Conservation (phyloP, 2,329 filamentous ascomycete species). For the Aureobasidium subglaciale region DNA sequence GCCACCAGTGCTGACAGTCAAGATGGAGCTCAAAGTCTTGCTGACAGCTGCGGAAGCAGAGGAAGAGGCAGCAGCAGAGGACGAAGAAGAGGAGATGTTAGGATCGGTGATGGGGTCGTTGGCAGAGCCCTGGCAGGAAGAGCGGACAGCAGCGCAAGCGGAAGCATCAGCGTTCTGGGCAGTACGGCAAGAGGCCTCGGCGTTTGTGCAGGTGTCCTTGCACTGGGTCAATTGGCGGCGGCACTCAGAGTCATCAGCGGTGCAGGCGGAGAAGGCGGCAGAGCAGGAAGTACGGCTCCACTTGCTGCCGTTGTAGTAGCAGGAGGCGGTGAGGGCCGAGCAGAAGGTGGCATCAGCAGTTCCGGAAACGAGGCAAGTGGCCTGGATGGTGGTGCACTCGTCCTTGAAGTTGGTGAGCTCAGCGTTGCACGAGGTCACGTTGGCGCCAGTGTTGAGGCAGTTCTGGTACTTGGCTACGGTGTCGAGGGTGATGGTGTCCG, state of each 20-base stretch:
- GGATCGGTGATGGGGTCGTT: constrained; percentile 2
- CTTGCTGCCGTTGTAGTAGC: constrained; percentile 8
- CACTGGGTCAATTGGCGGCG: not conserved
- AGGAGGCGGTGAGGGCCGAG: not conserved
- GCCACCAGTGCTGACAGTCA: not conserved
- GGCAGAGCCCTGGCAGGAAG: not conserved
- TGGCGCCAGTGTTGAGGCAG: not conserved
- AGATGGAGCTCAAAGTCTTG: not conserved
- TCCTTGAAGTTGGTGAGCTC: constrained; percentile 2
- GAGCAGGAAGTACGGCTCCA: not conserved
- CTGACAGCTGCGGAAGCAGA: not conserved
- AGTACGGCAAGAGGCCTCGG: not conserved
- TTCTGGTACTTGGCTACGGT: constrained; percentile 9
- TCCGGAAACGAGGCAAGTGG: constrained; percentile 8
- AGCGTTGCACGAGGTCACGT: constrained; percentile 1
- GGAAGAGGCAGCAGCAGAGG: not conserved
- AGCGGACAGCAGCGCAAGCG: not conserved
- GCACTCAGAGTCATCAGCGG: not conserved
- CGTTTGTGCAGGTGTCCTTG: constrained; percentile 4
- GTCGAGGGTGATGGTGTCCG: not conserved
- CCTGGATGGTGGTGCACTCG: not conserved
- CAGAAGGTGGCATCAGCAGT: not conserved
- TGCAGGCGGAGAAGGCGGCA: not conserved
- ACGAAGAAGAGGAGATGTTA: not conserved
- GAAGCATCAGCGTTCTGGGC: not conserved